Conservation (phyloP, 352 stramenopile genomes). For the Phytophthora ramorum region DNA sequence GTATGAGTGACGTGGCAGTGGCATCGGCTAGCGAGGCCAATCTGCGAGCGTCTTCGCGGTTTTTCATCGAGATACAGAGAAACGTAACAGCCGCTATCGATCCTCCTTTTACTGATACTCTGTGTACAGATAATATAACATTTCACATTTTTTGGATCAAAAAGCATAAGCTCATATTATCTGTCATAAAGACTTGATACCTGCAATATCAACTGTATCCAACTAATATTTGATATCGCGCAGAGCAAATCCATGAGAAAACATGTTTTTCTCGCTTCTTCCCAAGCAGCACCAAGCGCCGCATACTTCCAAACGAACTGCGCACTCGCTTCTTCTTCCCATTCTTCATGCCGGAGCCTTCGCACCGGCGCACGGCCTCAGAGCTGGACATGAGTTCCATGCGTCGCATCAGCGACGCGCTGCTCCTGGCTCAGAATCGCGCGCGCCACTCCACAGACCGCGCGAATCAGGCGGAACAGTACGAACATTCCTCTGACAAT, state of each 20-base stretch:
- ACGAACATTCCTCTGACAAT: conserved; percentile 22
- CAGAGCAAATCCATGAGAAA: neutral
- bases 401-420: conserved; percentile 70
- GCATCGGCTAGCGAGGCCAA: conserved; percentile 9
- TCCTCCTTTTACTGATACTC: neutral
- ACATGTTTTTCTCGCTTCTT: neutral
- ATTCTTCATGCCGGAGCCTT: conserved; percentile 21
- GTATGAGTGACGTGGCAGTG: conserved; percentile 12
- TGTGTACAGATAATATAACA: too few relatives aligned
- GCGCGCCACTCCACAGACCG: conserved; percentile 63
- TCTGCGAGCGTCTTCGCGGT: conserved; percentile 4
- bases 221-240: neutral
- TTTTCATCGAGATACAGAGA: conserved; percentile 23
- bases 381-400: conserved; percentile 66
- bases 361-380: conserved; percentile 47
- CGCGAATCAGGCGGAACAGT: conserved; percentile 74
- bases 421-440: conserved; percentile 77
- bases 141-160: too few relatives aligned
- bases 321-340: neutral
- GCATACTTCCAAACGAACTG: conserved; percentile 21
- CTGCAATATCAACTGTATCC: neutral
- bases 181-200: neutral
- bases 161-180: too few relatives aligned
- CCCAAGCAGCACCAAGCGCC: conserved; percentile 11
- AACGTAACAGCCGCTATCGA: neutral